Percentiles rank a stretch among this genome's conserved stretches.
These are phyloP conservation scores for Lactarius tabidus DNA, from an alignment of 768 basidiomycete genomes.

Conservation along the genomic window DNA sequence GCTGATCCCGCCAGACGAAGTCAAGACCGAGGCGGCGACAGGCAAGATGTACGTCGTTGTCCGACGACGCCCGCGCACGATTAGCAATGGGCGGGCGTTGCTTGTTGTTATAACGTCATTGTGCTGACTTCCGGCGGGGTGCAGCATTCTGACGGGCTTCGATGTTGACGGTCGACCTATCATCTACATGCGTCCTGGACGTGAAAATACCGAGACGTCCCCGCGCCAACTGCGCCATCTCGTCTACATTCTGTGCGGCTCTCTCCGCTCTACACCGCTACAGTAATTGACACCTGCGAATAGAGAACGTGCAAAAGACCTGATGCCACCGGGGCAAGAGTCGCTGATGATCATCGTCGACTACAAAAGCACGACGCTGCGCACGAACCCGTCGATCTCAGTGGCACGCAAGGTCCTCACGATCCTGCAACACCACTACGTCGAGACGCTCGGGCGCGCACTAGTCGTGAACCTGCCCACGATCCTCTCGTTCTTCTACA, in stretches of 20 bases:
- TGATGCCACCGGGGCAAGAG: conserved; percentile 84
- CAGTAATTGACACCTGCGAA: not conserved
- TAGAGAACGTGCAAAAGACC: conserved; percentile 85
- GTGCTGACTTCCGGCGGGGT: not conserved
- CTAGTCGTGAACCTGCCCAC: conserved; percentile 78
- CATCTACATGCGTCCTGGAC: conserved; percentile 83
- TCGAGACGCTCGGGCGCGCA: conserved; percentile 82
- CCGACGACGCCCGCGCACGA: not conserved
- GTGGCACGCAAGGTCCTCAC: conserved; percentile 71
- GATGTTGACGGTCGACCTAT: conserved; percentile 85
- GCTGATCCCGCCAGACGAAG: conserved; percentile 75
- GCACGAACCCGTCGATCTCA: conserved; percentile 80
- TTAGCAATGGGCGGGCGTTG: not conserved
- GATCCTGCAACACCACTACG: conserved; percentile 86
- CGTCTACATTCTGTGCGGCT: conserved; percentile 76
- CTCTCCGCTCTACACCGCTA: not conserved
- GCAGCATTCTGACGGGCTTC: conserved; percentile 77
- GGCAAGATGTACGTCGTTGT: conserved; percentile 74
- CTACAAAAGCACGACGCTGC: conserved; percentile 76
- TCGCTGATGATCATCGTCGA: conserved; percentile 81
- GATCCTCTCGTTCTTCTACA: conserved; percentile 73
- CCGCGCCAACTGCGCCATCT: conserved; percentile 80
- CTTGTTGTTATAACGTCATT: conserved; percentile 3
- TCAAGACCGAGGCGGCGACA: conserved; percentile 74
- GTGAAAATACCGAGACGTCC: conserved; percentile 76